phyloP scores from a whole-genome alignment of 345 rosid genomes.

The Angophora floribunda region DNA sequence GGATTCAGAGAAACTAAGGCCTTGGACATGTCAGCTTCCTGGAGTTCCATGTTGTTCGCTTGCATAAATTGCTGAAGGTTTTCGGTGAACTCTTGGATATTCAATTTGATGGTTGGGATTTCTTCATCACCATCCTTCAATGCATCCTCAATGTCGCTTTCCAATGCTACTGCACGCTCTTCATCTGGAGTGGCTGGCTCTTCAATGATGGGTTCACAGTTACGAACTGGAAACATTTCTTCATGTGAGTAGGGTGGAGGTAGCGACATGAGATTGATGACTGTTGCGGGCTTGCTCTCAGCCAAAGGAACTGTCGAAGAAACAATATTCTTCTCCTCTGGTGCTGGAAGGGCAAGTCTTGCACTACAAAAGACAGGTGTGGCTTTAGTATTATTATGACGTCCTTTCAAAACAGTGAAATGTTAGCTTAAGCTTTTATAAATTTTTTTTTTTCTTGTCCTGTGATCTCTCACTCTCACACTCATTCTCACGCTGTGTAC shows the following conservation, averaged over 20 bases:
- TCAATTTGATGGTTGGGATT: constrained; percentile 69
- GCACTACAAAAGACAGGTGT: constrained; percentile 49
- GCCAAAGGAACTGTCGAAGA: constrained; percentile 21
- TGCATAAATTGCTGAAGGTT: constrained; percentile 55
- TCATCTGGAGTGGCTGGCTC: constrained; percentile 79
- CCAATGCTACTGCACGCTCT: constrained; percentile 25
- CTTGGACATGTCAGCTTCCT: constrained; percentile 65
- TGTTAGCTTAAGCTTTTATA: background rate
- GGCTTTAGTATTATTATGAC: background rate
- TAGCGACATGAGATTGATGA: constrained; percentile 29
- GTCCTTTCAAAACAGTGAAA: background rate
- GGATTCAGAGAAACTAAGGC: constrained; percentile 83
- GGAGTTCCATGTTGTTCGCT: constrained; percentile 50
- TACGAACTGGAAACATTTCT: background rate
- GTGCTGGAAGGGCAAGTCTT: constrained; percentile 79
- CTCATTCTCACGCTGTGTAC: background rate
- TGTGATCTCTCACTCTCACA: background rate
- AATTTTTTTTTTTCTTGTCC: background rate
- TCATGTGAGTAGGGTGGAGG: constrained; percentile 13
- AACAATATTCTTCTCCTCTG: constrained; percentile 57
- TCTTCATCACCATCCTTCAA: constrained; percentile 61
- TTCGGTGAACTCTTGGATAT: constrained; percentile 44
- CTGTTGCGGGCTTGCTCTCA: constrained; percentile 18
- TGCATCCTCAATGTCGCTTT: constrained; percentile 66
- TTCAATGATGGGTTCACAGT: constrained; percentile 63